These are phyloP conservation scores for Ogataea populi-albae DNA, from an alignment of 805 yeast genomes.

Conservation along the genomic window DNA sequence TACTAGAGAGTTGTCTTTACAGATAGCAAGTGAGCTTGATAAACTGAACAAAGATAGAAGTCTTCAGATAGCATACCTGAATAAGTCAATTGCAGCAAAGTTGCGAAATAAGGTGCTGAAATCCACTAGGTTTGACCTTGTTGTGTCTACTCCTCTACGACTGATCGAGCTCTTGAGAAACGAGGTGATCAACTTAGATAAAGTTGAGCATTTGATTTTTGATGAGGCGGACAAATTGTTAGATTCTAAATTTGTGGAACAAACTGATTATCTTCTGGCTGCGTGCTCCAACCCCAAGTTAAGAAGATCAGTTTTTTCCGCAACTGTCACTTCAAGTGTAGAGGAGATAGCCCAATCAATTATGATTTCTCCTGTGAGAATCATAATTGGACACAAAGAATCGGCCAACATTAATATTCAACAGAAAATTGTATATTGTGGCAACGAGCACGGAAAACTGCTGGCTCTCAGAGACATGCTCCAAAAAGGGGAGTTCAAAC, in stretches of 20 bases:
- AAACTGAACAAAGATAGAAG: conserved; percentile 55
- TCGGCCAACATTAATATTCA: conserved; percentile 84
- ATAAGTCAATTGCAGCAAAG: conserved; percentile 69
- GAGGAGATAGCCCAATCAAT: conserved; percentile 84
- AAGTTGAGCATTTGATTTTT: conserved; percentile 73
- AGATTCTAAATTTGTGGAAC: conserved; percentile 82
- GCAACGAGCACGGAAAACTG: conserved; percentile 93
- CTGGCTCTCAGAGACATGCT: conserved; percentile 88
- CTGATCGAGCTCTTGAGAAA: conserved; percentile 72
- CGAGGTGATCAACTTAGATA: conserved; percentile 56
- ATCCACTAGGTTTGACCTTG: conserved; percentile 66
- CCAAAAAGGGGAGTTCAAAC: conserved; percentile 78
- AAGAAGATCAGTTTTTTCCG: conserved; percentile 83
- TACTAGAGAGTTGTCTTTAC: conserved; percentile 89
- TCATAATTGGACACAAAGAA: conserved; percentile 89
- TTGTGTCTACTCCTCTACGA: conserved; percentile 86
- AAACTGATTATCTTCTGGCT: conserved; percentile 80
- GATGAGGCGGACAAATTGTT: conserved; percentile 97
- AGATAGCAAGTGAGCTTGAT: conserved; percentile 68
- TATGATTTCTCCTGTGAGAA: conserved; percentile 81
- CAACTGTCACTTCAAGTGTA: conserved; percentile 91
- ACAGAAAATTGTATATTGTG: conserved; percentile 81
- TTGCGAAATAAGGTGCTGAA: conserved; percentile 58
- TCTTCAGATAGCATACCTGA: conserved; percentile 60
- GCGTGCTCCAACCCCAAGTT: conserved; percentile 50